Evolutionary conservation across 352 stramenopile genomes (phyloP).

Genomic region (Phytophthora europaea): DNA sequence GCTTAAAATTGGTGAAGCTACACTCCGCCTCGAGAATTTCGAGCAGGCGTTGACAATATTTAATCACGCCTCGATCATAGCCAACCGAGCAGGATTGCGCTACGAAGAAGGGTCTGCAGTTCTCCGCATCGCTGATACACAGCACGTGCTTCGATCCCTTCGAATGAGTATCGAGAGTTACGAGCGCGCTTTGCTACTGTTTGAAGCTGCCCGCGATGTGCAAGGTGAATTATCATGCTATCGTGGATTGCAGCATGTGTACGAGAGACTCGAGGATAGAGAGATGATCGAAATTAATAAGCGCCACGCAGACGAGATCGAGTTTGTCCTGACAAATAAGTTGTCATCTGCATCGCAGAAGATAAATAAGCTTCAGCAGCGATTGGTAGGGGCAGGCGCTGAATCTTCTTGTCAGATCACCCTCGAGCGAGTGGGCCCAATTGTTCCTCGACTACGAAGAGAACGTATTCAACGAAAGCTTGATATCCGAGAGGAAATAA

Average conservation of each 20-base stretch:
- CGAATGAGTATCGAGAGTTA: conserved; percentile 64
- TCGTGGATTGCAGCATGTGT: conserved; percentile 60
- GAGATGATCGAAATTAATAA: conserved; percentile 59
- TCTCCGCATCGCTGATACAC: conserved; percentile 42
- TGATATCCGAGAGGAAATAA: conserved; percentile 65
- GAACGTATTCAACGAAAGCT: conserved; percentile 72
- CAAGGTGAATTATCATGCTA: conserved; percentile 66
- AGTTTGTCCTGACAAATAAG: conserved; percentile 70
- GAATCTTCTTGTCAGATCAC: conserved; percentile 70
- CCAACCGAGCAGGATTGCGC: conserved; percentile 30
- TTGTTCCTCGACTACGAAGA: conserved; percentile 64
- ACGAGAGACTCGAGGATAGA: conserved; percentile 58
- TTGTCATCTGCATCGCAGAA: conserved; percentile 42
- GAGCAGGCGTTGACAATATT: conserved; percentile 67
- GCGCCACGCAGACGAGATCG: conserved; percentile 70
- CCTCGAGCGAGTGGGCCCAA: conserved; percentile 73
- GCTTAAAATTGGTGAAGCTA: conserved; percentile 48
- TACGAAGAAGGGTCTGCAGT: conserved; percentile 50
- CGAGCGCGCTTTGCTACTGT: conserved; percentile 60
- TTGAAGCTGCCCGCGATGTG: conserved; percentile 56
- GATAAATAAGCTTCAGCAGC: conserved; percentile 59
- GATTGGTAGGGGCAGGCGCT: conserved; percentile 69
- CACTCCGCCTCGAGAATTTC: conserved; percentile 49
- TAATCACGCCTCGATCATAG: conserved; percentile 52
- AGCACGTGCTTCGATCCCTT: conserved; percentile 56